Evolutionary conservation across 495 filamentous ascomycete species (phyloP).

Genomic region (Annulohypoxylon nitens): DNA sequence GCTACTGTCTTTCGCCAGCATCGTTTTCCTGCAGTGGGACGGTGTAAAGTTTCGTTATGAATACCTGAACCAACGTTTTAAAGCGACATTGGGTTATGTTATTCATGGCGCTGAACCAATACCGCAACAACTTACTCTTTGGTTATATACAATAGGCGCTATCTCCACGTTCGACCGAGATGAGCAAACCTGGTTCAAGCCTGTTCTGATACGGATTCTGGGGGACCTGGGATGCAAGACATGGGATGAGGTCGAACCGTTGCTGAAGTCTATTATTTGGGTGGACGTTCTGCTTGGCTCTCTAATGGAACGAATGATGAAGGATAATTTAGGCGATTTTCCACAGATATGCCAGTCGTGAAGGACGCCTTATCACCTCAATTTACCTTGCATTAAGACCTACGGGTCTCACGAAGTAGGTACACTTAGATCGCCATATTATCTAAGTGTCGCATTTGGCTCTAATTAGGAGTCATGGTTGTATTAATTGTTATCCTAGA

Average conservation of each 20-base stretch:
- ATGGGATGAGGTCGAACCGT: background rate
- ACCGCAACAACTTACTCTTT: background rate
- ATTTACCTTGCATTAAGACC: too few relatives aligned
- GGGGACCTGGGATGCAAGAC: background rate
- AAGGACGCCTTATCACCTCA: too few relatives aligned
- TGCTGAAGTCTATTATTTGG: background rate
- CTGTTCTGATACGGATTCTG: background rate
- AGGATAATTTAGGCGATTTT: background rate
- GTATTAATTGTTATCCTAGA: conserved; percentile 4
- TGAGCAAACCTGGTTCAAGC: background rate
- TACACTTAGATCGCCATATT: background rate
- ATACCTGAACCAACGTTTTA: background rate
- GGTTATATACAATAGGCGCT: background rate
- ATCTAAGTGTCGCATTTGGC: conserved; percentile 2
- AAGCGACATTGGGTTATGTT: background rate
- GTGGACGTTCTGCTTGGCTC: background rate
- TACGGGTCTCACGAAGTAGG: too few relatives aligned
- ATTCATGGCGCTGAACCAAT: background rate
- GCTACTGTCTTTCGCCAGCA: background rate
- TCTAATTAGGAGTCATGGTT: background rate
- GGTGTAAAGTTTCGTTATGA: background rate
- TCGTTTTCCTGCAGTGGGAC: background rate
- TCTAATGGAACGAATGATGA: background rate
- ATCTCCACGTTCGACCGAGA: background rate
- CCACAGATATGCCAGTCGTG: too few relatives aligned